These are phyloP conservation scores for Holtermannia corniformis DNA, from an alignment of 768 basidiomycete genomes.

Conservation along the genomic window DNA sequence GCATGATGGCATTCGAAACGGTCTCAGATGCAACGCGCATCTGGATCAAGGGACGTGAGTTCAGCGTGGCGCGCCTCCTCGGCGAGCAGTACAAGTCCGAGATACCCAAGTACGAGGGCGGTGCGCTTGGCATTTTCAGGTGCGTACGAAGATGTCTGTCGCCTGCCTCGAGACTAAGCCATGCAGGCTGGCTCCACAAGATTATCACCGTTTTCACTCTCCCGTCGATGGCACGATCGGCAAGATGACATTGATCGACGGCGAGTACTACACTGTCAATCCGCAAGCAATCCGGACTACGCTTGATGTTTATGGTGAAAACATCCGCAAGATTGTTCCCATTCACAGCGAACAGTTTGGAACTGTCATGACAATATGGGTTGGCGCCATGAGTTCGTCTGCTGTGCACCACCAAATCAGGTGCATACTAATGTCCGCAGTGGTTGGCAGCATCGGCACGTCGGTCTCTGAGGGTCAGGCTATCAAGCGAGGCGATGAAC, in stretches of 20 bases:
- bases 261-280: constrained; percentile 97
- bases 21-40: constrained; percentile 74
- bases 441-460: constrained; percentile 74
- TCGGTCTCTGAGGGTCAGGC: constrained; percentile 75
- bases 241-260: constrained; percentile 67
- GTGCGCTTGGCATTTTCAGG: constrained; percentile 80
- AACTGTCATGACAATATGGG: constrained; percentile 69
- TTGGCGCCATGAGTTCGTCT: constrained; percentile 42
- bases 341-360: constrained; percentile 86
- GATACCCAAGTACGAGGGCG: constrained; percentile 62
- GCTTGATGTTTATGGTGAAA: constrained; percentile 89
- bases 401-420: no score
- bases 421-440: constrained; percentile 11
- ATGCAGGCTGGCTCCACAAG: constrained; percentile 48
- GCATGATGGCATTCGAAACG: constrained; percentile 87
- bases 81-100: constrained; percentile 67
- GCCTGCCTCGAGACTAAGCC: background rate
- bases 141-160: constrained; percentile 9
- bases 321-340: constrained; percentile 81
- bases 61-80: constrained; percentile 66
- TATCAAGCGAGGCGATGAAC: constrained; percentile 75
- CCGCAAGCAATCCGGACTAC: constrained; percentile 88
- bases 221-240: constrained; percentile 52
- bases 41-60: constrained; percentile 97
- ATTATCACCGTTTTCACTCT: constrained; percentile 78